phyloP scores from a whole-genome alignment of 257 asterid genomes.

The Solanum gracilifrons region DNA sequence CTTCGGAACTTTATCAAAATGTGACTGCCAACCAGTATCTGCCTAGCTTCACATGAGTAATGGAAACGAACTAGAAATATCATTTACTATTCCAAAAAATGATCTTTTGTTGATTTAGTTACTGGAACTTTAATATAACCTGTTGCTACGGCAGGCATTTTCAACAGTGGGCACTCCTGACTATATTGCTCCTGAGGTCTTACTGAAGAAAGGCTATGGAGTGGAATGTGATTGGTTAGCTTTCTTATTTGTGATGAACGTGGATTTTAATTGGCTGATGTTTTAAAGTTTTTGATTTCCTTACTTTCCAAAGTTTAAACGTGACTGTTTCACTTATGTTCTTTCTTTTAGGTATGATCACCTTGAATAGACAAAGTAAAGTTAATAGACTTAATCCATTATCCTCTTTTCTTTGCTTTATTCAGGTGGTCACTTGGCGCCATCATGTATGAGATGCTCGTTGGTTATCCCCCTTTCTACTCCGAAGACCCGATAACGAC shows the following conservation, averaged over 20 bases:
- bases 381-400: not conserved
- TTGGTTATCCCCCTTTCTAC: constrained; percentile 88
- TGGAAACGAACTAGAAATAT: not conserved
- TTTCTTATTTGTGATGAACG: not conserved
- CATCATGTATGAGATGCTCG: constrained; percentile 85
- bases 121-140: not conserved
- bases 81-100: not conserved
- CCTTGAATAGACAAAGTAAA: not conserved
- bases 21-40: not conserved
- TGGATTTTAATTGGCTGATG: not conserved
- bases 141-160: constrained; percentile 47
- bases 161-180: constrained; percentile 97
- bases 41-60: not conserved
- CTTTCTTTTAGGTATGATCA: not conserved
- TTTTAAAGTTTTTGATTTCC: not conserved
- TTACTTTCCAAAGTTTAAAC: not conserved
- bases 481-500: constrained; percentile 77
- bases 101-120: not conserved
- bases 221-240: constrained; percentile 89
- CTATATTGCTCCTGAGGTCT: constrained; percentile 93
- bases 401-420: not conserved
- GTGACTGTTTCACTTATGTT: not conserved
- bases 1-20: not conserved
- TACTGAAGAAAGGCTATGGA: constrained; percentile 72
- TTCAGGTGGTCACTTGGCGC: constrained; percentile 97